Percentiles rank a stretch among this genome's conserved stretches.
phyloP scores from a whole-genome alignment of 1,284 basidiomycete genomes.

The Ceratobasidium sp. region DNA sequence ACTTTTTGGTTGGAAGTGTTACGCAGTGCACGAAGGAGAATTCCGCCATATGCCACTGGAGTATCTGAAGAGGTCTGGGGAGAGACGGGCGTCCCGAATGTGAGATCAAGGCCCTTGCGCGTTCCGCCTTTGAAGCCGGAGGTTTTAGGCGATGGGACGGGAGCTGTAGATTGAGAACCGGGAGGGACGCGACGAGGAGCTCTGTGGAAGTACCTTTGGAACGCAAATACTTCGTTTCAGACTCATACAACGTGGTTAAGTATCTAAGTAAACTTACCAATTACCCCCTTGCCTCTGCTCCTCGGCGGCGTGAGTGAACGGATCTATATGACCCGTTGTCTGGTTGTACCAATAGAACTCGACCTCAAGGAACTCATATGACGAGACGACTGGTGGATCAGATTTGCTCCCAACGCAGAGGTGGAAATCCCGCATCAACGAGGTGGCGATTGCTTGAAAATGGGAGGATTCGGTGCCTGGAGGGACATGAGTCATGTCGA shows the following conservation, averaged over 20 bases:
- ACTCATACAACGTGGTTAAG: constrained; percentile 17
- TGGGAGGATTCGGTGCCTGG: constrained; percentile 54
- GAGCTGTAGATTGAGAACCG: constrained; percentile 53
- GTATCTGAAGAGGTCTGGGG: constrained; percentile 47
- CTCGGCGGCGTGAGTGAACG: constrained; percentile 76
- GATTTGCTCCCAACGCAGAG: constrained; percentile 60
- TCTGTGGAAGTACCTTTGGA: constrained; percentile 78
- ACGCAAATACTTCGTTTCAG: too few relatives aligned
- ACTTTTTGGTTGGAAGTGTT: constrained; percentile 64
- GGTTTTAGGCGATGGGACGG: constrained; percentile 56
- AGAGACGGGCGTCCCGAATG: constrained; percentile 64
- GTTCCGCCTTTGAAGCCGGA: constrained; percentile 73
- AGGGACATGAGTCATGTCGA: constrained; percentile 28
- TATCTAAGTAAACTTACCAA: constrained; percentile 64
- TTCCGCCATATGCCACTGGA: constrained; percentile 64
- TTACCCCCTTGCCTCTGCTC: constrained; percentile 73
- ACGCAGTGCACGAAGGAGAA: constrained; percentile 74
- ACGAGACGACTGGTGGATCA: constrained; percentile 53
- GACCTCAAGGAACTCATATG: constrained; percentile 73
- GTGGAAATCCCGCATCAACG: constrained; percentile 64
- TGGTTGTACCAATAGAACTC: constrained; percentile 76
- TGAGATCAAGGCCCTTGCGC: constrained; percentile 80
- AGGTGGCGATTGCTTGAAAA: constrained; percentile 65
- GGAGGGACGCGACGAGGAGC: constrained; percentile 64
- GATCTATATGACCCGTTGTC: constrained; percentile 70